phyloP scores from a whole-genome alignment of 495 filamentous ascomycete genomes.

The Penicilliopsis zonata region DNA sequence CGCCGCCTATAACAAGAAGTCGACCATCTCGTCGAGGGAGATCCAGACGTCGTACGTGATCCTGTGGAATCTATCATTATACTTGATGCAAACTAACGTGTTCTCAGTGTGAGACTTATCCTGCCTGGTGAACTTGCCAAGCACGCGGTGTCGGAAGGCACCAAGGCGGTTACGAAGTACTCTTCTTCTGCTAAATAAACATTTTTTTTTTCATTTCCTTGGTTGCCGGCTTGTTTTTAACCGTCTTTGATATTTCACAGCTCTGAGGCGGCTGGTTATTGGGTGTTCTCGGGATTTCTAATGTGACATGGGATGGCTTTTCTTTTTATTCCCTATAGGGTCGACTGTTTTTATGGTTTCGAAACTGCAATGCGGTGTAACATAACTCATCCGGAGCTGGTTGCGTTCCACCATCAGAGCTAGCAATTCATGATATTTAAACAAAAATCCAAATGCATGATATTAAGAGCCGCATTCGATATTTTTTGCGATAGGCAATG shows the following conservation, averaged over 20 bases:
- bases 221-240: conserved; percentile 37
- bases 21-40: conserved; percentile 97
- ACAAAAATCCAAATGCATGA: conserved; percentile 35
- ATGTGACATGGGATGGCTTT: conserved; percentile 85
- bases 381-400: conserved; percentile 48
- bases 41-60: conserved; percentile 85
- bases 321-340: conserved; percentile 43
- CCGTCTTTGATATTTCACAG: conserved; percentile 47
- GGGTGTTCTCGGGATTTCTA: conserved; percentile 64
- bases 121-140: conserved; percentile 97
- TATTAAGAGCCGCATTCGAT: conserved; percentile 11
- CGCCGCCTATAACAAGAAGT: conserved; percentile 99
- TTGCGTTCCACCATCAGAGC: conserved; percentile 28
- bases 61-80: no score
- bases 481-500: no score
- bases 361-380: conserved; percentile 61
- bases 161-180: conserved; percentile 99
- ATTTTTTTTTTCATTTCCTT: conserved; percentile 28
- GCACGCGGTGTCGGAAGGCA: conserved; percentile 98
- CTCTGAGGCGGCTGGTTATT: conserved; percentile 50
- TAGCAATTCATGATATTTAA: conserved; percentile 46
- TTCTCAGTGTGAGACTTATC: conserved; percentile 71
- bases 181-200: conserved; percentile 97
- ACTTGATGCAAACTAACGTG: conserved; percentile 6
- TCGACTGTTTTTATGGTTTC: conserved; percentile 65